These are phyloP conservation scores for Metrosideros polymorpha DNA, from an alignment of 441 rosid species.

Conservation along the genomic window DNA sequence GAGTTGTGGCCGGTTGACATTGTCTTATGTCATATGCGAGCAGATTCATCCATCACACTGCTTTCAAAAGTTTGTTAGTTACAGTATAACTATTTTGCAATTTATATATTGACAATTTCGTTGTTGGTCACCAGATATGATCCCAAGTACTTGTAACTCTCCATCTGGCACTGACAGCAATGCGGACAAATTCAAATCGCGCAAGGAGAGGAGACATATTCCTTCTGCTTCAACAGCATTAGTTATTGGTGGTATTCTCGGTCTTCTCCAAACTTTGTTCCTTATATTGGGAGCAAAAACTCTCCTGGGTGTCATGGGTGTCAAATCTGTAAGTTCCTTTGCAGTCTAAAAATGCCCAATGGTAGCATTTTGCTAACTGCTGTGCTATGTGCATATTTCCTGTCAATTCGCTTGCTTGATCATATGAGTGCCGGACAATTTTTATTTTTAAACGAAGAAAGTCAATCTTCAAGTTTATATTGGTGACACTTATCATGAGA, in stretches of 20 bases:
- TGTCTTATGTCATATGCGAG: background rate
- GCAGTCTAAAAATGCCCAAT: background rate
- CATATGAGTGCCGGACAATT: background rate
- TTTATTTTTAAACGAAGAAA: background rate
- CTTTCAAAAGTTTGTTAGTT: background rate
- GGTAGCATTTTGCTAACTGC: background rate
- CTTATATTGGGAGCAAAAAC: slow-evolving; percentile 41
- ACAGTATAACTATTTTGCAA: background rate
- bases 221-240: slow-evolving; percentile 72
- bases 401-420: background rate
- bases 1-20: background rate
- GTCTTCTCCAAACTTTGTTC: slow-evolving; percentile 44
- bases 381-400: background rate
- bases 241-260: slow-evolving; percentile 43
- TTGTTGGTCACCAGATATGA: slow-evolving; percentile 18
- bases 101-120: background rate
- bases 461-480: background rate
- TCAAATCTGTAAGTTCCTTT: slow-evolving; percentile 39
- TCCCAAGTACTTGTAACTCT: slow-evolving; percentile 10
- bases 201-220: slow-evolving; percentile 32
- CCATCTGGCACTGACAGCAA: background rate
- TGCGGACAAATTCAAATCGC: slow-evolving; percentile 2
- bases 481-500: background rate
- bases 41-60: background rate
- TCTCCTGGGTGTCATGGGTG: slow-evolving; percentile 52